Evolutionary conservation across 257 asterid species (phyloP).

Genomic region (Ocimum tenuiflorum): DNA sequence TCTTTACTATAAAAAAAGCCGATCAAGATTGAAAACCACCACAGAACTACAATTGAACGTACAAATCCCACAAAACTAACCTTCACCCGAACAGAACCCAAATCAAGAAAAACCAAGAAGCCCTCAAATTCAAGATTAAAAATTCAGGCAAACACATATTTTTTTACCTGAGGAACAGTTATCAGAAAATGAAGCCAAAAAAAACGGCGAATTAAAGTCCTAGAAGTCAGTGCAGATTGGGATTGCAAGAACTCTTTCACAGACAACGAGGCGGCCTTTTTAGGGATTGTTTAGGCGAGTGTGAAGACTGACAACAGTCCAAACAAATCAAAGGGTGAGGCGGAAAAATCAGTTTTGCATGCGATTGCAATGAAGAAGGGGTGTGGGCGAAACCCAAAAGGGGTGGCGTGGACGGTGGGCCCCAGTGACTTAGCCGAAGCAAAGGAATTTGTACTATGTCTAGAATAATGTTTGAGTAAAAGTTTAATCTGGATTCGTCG

Average conservation of each 20-base stretch:
- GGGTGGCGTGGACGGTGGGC: slow-evolving; percentile 31
- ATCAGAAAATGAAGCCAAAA: slow-evolving; percentile 9
- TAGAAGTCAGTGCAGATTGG: slow-evolving; percentile 25
- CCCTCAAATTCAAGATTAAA: slow-evolving; percentile 8
- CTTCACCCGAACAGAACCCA: slow-evolving; percentile 2
- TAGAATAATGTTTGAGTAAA: background rate
- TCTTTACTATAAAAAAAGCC: slow-evolving; percentile 19
- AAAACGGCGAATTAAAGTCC: slow-evolving; percentile 11
- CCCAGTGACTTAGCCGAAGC: slow-evolving; percentile 32
- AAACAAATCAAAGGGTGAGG: slow-evolving; percentile 5
- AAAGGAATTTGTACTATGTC: slow-evolving; percentile 19
- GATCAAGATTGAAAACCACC: slow-evolving; percentile 26
- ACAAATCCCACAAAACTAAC: background rate
- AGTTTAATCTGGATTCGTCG: slow-evolving; percentile 10
- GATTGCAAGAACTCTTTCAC: slow-evolving; percentile 11
- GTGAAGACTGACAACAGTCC: slow-evolving; percentile 12
- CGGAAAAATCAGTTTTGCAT: slow-evolving; percentile 18
- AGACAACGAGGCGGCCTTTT: slow-evolving; percentile 7
- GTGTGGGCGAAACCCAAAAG: slow-evolving; percentile 6
- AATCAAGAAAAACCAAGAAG: slow-evolving; percentile 18
- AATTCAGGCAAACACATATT: background rate
- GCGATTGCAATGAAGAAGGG: slow-evolving; percentile 19
- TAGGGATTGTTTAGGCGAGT: slow-evolving; percentile 10
- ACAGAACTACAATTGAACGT: slow-evolving; percentile 6
- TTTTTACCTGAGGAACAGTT: slow-evolving; percentile 25